phyloP scores from a whole-genome alignment of 192 early-diverging fungal species.

The Dimargaris cristalligena region DNA sequence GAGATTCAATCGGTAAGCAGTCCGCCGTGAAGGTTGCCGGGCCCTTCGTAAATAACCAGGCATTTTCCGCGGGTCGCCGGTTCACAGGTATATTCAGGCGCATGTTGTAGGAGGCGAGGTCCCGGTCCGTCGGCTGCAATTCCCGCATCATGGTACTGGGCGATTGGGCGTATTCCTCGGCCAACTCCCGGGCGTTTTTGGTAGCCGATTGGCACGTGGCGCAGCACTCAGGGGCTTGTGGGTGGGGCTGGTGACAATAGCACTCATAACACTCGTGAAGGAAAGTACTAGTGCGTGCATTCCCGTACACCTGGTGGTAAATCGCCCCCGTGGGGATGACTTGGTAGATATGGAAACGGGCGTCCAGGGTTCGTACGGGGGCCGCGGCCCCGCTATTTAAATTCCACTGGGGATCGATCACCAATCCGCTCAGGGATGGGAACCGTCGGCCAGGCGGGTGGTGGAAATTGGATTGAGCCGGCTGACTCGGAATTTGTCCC shows the following conservation, averaged over 20 bases:
- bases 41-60: neutral
- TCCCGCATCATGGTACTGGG: too few species aligned
- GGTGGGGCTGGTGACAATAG: slow-evolving; percentile 3
- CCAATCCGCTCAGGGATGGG: neutral
- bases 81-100: neutral
- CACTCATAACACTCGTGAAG: neutral
- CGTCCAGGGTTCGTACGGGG: neutral
- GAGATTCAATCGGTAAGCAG: neutral
- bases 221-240: neutral
- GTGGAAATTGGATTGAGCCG: neutral
- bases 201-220: too few species aligned
- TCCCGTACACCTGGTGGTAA: slow-evolving; percentile 10
- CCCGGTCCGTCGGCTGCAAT: too few species aligned
- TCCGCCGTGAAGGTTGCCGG: neutral
- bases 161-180: too few species aligned
- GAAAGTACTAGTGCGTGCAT: neutral
- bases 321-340: neutral
- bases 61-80: neutral
- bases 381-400: neutral
- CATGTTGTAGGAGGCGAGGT: neutral
- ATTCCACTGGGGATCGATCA: slow-evolving; percentile 6
- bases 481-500: neutral
- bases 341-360: slow-evolving; percentile 9
- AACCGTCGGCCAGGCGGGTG: neutral
- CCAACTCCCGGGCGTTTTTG: too few species aligned